Conservation (phyloP, 2,329 filamentous ascomycete species). For the Rutstroemia sydowiana region DNA sequence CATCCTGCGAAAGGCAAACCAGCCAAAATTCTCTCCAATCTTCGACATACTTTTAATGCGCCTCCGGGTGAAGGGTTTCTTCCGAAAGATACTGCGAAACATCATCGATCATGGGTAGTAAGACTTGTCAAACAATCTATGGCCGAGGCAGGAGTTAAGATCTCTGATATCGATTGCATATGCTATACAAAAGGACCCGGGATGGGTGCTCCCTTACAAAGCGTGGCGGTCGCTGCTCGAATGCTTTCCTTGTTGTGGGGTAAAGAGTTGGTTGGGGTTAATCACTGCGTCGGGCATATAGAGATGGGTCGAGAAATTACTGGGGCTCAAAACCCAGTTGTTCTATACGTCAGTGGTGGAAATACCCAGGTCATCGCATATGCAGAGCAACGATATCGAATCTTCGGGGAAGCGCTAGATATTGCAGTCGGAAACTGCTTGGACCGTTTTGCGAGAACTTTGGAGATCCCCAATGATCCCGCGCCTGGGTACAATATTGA, state of each 20-base stretch:
- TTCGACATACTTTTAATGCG: conserved; percentile 87
- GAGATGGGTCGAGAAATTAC: conserved; percentile 97
- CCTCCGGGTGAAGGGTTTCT: conserved; percentile 92
- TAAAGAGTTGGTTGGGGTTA: conserved; percentile 86
- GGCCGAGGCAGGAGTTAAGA: conserved; percentile 53
- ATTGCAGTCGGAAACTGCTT: conserved; percentile 97
- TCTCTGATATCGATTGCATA: conserved; percentile 74
- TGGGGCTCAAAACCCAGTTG: conserved; percentile 81
- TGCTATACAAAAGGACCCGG: conserved; percentile 95
- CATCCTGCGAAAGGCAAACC: conserved; percentile 50
- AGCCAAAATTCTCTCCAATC: conserved; percentile 76
- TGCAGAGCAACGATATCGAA: conserved; percentile 86
- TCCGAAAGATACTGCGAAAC: conserved; percentile 89
- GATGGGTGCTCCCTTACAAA: conserved; percentile 89
- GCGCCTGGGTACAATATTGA: conserved; percentile 98
- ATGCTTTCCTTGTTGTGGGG: conserved; percentile 77
- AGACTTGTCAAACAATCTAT: conserved; percentile 74
- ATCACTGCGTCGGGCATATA: conserved; percentile 97
- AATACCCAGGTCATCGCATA: conserved; percentile 99
- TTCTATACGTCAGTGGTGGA: conserved; percentile 89
- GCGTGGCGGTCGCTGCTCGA: conserved; percentile 78
- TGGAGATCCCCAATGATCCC: conserved; percentile 89
- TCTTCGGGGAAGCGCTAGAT: conserved; percentile 95
- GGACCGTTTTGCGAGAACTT: conserved; percentile 86
- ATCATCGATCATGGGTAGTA: conserved; percentile 84